Conservation (phyloP, 805 yeast species). For the Kuraishia floccosa region DNA sequence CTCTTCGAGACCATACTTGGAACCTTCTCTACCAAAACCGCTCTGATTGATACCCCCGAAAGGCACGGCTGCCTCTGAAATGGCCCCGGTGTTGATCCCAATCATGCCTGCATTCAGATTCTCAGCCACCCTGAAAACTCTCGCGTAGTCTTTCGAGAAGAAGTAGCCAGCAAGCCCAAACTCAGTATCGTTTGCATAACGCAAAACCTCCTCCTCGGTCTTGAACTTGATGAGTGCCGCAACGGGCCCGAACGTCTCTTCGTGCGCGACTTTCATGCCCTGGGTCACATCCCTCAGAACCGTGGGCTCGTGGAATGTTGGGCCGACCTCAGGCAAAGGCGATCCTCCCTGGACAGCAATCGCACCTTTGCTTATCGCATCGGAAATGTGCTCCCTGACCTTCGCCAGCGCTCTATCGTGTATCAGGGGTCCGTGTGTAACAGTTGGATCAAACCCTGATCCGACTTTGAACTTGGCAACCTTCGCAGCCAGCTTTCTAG, state of each 20-base stretch:
- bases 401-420: slow-evolving; percentile 50
- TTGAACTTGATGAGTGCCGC: slow-evolving; percentile 58
- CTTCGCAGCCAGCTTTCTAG: slow-evolving; percentile 31
- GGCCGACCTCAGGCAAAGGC: slow-evolving; percentile 41
- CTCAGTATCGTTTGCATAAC: slow-evolving; percentile 50
- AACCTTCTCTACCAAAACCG: slow-evolving; percentile 77
- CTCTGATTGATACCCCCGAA: slow-evolving; percentile 74
- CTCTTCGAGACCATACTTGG: slow-evolving; percentile 66
- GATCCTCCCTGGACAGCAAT: slow-evolving; percentile 50
- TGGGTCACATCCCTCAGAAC: slow-evolving; percentile 48
- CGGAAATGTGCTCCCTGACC: slow-evolving; percentile 50
- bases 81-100: slow-evolving; percentile 66
- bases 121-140: slow-evolving; percentile 53
- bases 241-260: slow-evolving; percentile 78
- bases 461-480: slow-evolving; percentile 43
- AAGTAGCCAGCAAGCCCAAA: slow-evolving; percentile 79
- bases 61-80: slow-evolving; percentile 65
- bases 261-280: slow-evolving; percentile 45
- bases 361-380: slow-evolving; percentile 63
- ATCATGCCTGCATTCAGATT: slow-evolving; percentile 70
- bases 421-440: slow-evolving; percentile 71
- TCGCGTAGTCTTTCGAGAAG: slow-evolving; percentile 41
- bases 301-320: slow-evolving; percentile 57
- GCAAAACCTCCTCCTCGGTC: slow-evolving; percentile 50
- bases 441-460: slow-evolving; percentile 42